Evolutionary conservation across 768 basidiomycete genomes (phyloP).

Genomic region (Boletus subparvulus): DNA sequence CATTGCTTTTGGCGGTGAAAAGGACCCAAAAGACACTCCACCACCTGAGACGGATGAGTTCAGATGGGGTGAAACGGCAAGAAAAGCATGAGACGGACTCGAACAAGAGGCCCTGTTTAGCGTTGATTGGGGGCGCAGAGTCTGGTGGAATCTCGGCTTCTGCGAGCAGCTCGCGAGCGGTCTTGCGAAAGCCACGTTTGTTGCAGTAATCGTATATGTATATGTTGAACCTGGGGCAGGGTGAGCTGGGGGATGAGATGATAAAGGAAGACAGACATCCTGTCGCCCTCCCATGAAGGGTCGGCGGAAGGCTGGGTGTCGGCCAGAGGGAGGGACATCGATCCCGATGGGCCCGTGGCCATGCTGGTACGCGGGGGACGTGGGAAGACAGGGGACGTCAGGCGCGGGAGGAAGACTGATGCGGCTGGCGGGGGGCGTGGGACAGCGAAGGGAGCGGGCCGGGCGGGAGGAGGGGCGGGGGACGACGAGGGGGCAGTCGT

Average conservation of each 20-base stretch:
- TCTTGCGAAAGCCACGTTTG: constrained; percentile 76
- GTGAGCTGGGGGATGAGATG: constrained; percentile 2
- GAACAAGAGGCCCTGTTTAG: constrained; percentile 78
- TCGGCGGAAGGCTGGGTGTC: constrained; percentile 25
- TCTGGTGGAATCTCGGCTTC: constrained; percentile 69
- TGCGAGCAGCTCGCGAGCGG: constrained; percentile 60
- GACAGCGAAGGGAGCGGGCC: background rate
- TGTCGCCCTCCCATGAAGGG: constrained; percentile 81
- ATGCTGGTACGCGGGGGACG: constrained; percentile 4
- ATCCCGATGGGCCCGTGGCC: constrained; percentile 25
- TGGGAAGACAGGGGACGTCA: background rate
- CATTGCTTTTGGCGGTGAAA: constrained; percentile 76
- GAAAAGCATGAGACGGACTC: constrained; percentile 50
- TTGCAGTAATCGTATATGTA: constrained; percentile 85
- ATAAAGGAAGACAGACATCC: constrained; percentile 54
- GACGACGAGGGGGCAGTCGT: background rate
- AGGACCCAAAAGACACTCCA: constrained; percentile 90
- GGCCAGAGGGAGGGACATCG: constrained; percentile 19
- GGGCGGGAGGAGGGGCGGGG: background rate
- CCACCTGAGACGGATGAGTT: constrained; percentile 51
- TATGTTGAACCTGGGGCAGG: constrained; percentile 72
- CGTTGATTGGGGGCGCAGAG: constrained; percentile 74
- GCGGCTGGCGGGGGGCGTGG: background rate
- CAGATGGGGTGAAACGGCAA: background rate
- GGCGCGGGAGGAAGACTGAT: background rate